Evolutionary conservation across 176 grass and related monocot genomes (phyloP), one percentile per base, ranked within the genome.

Genomic region (Juncus effusus): DNA sequence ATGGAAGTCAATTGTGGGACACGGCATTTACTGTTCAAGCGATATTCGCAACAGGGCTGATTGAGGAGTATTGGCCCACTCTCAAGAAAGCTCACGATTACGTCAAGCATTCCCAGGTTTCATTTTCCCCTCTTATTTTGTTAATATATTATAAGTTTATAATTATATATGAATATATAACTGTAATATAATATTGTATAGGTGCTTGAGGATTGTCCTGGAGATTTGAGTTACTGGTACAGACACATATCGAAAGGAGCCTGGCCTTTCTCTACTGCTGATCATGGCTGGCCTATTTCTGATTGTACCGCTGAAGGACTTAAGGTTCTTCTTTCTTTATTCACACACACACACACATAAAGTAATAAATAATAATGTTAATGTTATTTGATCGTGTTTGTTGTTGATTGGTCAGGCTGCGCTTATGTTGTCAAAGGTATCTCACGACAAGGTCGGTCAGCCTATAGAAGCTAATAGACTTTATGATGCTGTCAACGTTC

Each of bases 231-330:
- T 65, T 68, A 69, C 2, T 99, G 88, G 88, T 93, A 99, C 53
- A 88, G 88, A 61, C 93, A 97, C 82, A 86, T 91, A 69, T 97
- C 93, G 67, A 99, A 99, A 99, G 94, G 88, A 69, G 85, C 88
- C 78, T 99, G 94, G 94, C 80, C 94, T 5, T 99, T 99, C 56
- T 99, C 94, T 37, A 93, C 78, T n/a, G 80, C 19, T 38, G 94
- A 99, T 70, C 80, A 99, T 39, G 94, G 94, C 44, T 99, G 94
- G 94, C 83, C 88, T 77, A 78, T 93, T 83, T 99, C 94, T 53
- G 94, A 93, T 81, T 99, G 94, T 75, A 93, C 88, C 65, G 80
- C 88, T 36, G 94, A 93, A 93, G 94, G 88, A 82, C 52, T 99
- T 42, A 99, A 99, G 88, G 82, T 85, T 60, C 3, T 52, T 10